Conservation (phyloP, 2,329 filamentous ascomycete species). For the Fusarium concolor region DNA sequence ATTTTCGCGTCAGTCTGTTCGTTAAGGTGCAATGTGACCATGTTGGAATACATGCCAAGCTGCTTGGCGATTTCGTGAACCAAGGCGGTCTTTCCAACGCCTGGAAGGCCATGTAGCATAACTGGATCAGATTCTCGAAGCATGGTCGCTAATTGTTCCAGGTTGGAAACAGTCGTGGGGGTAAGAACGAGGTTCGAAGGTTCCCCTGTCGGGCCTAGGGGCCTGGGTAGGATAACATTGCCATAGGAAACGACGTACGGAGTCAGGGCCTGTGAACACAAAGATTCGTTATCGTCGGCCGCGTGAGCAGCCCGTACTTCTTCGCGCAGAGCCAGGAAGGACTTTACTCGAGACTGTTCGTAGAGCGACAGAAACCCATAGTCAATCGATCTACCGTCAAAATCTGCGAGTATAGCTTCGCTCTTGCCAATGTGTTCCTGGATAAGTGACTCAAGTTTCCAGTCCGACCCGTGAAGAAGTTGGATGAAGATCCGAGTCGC, state of each 20-base stretch:
- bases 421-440: slow-evolving; percentile 70
- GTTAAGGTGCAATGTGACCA: slow-evolving; percentile 96
- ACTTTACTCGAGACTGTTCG: slow-evolving; percentile 65
- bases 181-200: slow-evolving; percentile 73
- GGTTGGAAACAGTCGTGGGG: slow-evolving; percentile 76
- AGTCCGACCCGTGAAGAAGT: slow-evolving; percentile 82
- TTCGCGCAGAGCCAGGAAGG: slow-evolving; percentile 57
- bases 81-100: slow-evolving; percentile 90
- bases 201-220: slow-evolving; percentile 60
- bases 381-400: slow-evolving; percentile 82
- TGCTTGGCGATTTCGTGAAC: slow-evolving; percentile 84
- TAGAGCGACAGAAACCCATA: slow-evolving; percentile 77
- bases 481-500: slow-evolving; percentile 84
- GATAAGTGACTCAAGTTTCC: slow-evolving; percentile 78
- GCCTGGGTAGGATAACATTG: slow-evolving; percentile 73
- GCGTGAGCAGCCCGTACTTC: slow-evolving; percentile 48
- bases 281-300: slow-evolving; percentile 12
- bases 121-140: slow-evolving; percentile 78
- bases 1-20: slow-evolving; percentile 99
- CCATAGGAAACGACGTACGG: slow-evolving; percentile 73
- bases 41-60: slow-evolving; percentile 80
- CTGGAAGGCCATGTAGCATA: slow-evolving; percentile 83
- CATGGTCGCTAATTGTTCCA: slow-evolving; percentile 74
- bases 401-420: slow-evolving; percentile 72
- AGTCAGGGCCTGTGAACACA: slow-evolving; percentile 62